Evolutionary conservation across 768 basidiomycete genomes (phyloP), one percentile per base, ranked within the genome.

Genomic region (Mycena galopus): DNA sequence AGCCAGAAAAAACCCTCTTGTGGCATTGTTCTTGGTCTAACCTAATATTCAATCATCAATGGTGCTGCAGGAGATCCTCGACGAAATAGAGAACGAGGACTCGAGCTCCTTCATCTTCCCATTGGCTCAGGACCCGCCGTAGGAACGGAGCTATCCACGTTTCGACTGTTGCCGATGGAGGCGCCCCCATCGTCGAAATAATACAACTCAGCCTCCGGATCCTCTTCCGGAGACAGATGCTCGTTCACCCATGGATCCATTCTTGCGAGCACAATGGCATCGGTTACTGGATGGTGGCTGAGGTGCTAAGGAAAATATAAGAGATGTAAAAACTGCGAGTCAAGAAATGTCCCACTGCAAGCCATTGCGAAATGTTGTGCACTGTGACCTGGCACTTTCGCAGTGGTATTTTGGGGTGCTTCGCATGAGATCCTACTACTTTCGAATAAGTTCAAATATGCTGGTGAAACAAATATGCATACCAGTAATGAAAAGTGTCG

Each of bases 241-340:
- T 73, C 72, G 66, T 73, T 73, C 16, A 73, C 72, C 61, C 61
- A 68, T 16, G 72, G 37, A 21, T 73, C 66, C 67, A 59, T 73
- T 33, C 62, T 63, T 27, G 59, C 17, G 8, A 73, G 62, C 17
- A 68, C 66, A 14, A 69, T 35, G 4, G 72, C 66, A 29, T 73
- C 72, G n/a, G 66, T 53, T 12, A 55, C 72, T 25, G 66, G 56
- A 21, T 73, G 67, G 53, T 73, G 72, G 30, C 72, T 67, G 1
- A 73, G 55, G 42, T 73, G 72, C 72, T 68, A 33, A 27, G 27
- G 29, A 27, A 25, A 53, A 29, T 10, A 47, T 65, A 9, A 50
- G 33, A 2, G 8, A 1, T 29, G 30, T 11, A 51, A 32, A 14
- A 25, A 21, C 23, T 11, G 3, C 3, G 25, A 21, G 11, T 19